A percentile compares a stretch with the other conserved stretches of the same genome.
These are phyloP conservation scores for Rhizophagus clarus DNA, from an alignment of 192 early-diverging fungal genomes.

Conservation along the genomic window DNA sequence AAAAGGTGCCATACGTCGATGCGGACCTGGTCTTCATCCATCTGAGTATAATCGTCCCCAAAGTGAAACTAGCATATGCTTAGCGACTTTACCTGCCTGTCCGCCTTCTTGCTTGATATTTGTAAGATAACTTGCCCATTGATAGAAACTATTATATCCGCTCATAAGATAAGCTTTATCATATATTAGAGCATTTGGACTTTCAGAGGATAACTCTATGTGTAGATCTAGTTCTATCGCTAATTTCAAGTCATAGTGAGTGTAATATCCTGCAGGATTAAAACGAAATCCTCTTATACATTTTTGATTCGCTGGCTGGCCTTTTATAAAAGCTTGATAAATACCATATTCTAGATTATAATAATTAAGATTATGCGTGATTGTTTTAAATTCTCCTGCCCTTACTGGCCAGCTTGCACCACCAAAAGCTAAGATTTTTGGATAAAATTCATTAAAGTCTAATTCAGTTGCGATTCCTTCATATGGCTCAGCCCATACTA, in stretches of 20 bases:
- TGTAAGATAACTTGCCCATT: conserved; percentile 13
- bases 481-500: background rate
- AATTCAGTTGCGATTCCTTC: too few species aligned
- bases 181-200: conserved; percentile 16
- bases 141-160: background rate
- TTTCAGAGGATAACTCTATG: conserved; percentile 12
- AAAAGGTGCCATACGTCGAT: too few species aligned
- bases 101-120: conserved; percentile 10
- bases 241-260: conserved; percentile 10
- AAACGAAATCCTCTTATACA: background rate
- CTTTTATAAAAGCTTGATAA: conserved; percentile 9
- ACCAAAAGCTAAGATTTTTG: too few species aligned
- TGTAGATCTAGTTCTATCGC: background rate
- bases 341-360: background rate
- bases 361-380: background rate
- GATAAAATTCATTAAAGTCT: too few species aligned
- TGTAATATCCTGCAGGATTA: conserved; percentile 7
- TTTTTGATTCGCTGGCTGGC: too few species aligned
- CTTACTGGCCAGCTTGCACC: too few species aligned
- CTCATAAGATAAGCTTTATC: background rate
- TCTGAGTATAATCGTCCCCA: too few species aligned
- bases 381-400: background rate
- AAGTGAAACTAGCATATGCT: too few species aligned
- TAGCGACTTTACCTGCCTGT: too few species aligned
- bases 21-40: too few species aligned